Conservation (phyloP, 768 basidiomycete genomes). For the Rickenella mellea region DNA sequence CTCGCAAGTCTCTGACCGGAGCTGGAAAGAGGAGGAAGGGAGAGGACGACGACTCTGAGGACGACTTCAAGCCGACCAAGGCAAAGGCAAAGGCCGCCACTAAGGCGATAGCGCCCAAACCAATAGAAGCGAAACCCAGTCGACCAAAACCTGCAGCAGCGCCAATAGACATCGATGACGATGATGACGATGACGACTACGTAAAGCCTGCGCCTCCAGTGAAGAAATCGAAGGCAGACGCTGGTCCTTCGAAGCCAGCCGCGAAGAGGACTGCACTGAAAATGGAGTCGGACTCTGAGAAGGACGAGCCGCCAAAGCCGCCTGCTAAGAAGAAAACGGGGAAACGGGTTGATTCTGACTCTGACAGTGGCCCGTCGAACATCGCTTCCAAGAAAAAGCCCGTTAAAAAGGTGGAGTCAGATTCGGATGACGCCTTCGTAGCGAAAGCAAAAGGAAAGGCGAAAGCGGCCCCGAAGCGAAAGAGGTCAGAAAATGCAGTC, state of each 20-base stretch:
- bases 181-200: slow-evolving; percentile 37
- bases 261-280: slow-evolving; percentile 34
- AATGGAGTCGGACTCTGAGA: slow-evolving; percentile 31
- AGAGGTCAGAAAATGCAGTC: slow-evolving; percentile 39
- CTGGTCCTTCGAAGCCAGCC: slow-evolving; percentile 11
- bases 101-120: slow-evolving; percentile 12
- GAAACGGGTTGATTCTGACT: slow-evolving; percentile 10
- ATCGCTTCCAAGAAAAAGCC: slow-evolving; percentile 20
- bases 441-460: slow-evolving; percentile 38
- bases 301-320: slow-evolving; percentile 17
- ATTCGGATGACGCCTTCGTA: slow-evolving; percentile 27
- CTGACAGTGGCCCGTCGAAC: slow-evolving; percentile 9
- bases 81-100: slow-evolving; percentile 27
- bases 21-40: slow-evolving; percentile 26
- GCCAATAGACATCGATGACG: slow-evolving; percentile 36
- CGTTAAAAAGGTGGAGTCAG: slow-evolving; percentile 25
- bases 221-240: slow-evolving; percentile 31
- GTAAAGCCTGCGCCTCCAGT: slow-evolving; percentile 34
- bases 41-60: slow-evolving; percentile 33
- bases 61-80: slow-evolving; percentile 47
- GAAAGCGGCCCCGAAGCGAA: slow-evolving; percentile 46
- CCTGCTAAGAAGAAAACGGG: slow-evolving; percentile 18
- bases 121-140: slow-evolving; percentile 32
- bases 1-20: slow-evolving; percentile 39
- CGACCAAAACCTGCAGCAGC: slow-evolving; percentile 29